A percentile compares a stretch with the other conserved stretches of the same genome.
Conservation (phyloP, 2,329 filamentous ascomycete species). For the Paramyrothecium sp. region DNA sequence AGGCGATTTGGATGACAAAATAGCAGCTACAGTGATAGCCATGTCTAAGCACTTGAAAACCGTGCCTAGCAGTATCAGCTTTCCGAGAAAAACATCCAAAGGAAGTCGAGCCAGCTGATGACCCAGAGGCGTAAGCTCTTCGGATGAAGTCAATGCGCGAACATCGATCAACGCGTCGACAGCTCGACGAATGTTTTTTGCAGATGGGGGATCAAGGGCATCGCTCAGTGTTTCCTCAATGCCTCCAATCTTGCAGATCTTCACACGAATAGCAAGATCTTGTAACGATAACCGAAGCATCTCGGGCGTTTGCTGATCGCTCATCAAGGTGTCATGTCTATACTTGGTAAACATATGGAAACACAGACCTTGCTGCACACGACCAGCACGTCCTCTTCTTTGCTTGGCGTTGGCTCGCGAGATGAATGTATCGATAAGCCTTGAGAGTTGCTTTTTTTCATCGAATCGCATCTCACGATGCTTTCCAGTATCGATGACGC, state of each 20-base stretch:
- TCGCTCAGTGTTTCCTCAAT: slow-evolving; percentile 87
- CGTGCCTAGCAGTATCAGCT: slow-evolving; percentile 82
- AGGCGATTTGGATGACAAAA: slow-evolving; percentile 90
- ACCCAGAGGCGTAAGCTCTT: slow-evolving; percentile 85
- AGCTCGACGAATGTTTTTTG: slow-evolving; percentile 89
- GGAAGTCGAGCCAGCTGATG: slow-evolving; percentile 84
- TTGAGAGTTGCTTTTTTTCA: slow-evolving; percentile 85
- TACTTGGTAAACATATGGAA: slow-evolving; percentile 94
- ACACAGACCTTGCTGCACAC: slow-evolving; percentile 92
- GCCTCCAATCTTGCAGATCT: slow-evolving; percentile 93
- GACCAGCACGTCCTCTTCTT: slow-evolving; percentile 85
- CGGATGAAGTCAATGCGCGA: slow-evolving; percentile 75
- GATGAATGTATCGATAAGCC: slow-evolving; percentile 91
- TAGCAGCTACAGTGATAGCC: slow-evolving; percentile 86
- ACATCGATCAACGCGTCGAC: slow-evolving; percentile 94
- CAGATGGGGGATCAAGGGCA: slow-evolving; percentile 84
- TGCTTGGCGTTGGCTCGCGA: slow-evolving; percentile 95
- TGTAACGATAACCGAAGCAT: slow-evolving; percentile 93
- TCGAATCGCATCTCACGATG: slow-evolving; percentile 98
- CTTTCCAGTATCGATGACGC: slow-evolving; percentile 94
- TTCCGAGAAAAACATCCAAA: slow-evolving; percentile 91
- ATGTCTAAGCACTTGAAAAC: slow-evolving; percentile 92
- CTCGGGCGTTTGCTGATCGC: slow-evolving; percentile 92
- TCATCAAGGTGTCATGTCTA: slow-evolving; percentile 80
- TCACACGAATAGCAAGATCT: slow-evolving; percentile 91